These are phyloP conservation scores for Coemansia sp. DNA, from an alignment of 192 early-diverging fungal species.

Conservation along the genomic window DNA sequence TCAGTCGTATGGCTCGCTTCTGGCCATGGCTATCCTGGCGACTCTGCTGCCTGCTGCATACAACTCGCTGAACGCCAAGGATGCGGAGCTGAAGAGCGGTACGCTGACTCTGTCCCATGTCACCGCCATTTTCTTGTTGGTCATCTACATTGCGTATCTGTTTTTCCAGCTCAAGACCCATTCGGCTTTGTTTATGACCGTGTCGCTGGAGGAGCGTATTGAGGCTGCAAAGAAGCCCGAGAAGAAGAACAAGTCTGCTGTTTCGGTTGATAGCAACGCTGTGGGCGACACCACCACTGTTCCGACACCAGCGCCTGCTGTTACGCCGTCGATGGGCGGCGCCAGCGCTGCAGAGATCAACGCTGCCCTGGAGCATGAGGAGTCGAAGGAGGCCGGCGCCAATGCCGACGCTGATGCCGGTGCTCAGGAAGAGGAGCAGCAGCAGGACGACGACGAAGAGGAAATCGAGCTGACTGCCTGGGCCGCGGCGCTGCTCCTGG, in stretches of 20 bases:
- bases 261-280: neutral
- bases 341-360: slow-evolving; percentile 8
- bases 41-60: slow-evolving; percentile 76
- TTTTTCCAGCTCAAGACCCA: slow-evolving; percentile 84
- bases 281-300: slow-evolving; percentile 13
- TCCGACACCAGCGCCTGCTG: slow-evolving; percentile 10
- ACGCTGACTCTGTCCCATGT: slow-evolving; percentile 65
- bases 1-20: slow-evolving; percentile 70
- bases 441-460: slow-evolving; percentile 65
- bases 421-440: slow-evolving; percentile 19
- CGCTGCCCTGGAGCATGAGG: neutral
- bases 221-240: slow-evolving; percentile 35
- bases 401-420: neutral
- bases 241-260: neutral
- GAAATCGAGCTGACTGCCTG: slow-evolving; percentile 59
- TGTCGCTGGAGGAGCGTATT: slow-evolving; percentile 30
- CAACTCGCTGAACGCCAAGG: slow-evolving; percentile 44
- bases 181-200: slow-evolving; percentile 58
- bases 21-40: slow-evolving; percentile 68
- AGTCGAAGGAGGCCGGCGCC: slow-evolving; percentile 5
- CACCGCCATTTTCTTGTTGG: slow-evolving; percentile 67
- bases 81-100: slow-evolving; percentile 49
- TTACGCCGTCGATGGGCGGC: neutral
- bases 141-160: slow-evolving; percentile 68
- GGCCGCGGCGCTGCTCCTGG: slow-evolving; percentile 58